phyloP scores from a whole-genome alignment of 2,329 filamentous ascomycete genomes.

The Dissoconium aciculare region DNA sequence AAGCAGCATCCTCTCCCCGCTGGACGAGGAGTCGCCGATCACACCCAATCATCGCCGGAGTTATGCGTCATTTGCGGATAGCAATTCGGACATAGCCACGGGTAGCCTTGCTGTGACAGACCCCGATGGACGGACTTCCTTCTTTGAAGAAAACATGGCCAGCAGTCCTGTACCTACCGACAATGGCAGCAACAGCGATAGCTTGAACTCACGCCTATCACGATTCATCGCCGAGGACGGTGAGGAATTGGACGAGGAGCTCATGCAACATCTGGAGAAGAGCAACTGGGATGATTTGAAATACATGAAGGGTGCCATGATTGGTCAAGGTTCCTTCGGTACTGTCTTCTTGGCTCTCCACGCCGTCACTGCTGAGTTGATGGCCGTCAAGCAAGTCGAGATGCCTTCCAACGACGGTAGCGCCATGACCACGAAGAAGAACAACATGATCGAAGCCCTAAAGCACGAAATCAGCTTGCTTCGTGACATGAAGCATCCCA shows the following conservation, averaged over 20 bases:
- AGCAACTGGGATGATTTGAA: constrained; percentile 95
- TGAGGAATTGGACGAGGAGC: constrained; percentile 77
- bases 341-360: constrained; percentile 91
- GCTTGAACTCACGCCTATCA: constrained; percentile 66
- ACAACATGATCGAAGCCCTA: constrained; percentile 92
- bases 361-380: constrained; percentile 87
- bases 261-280: constrained; percentile 77
- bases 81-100: constrained; percentile 46
- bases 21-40: constrained; percentile 76
- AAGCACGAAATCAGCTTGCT: constrained; percentile 93
- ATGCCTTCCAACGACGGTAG: constrained; percentile 64
- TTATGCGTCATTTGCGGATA: constrained; percentile 78
- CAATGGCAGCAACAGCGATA: constrained; percentile 37
- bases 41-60: constrained; percentile 90
- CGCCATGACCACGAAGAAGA: constrained; percentile 78
- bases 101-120: constrained; percentile 64
- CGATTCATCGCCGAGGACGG: constrained; percentile 79
- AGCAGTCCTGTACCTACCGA: constrained; percentile 46
- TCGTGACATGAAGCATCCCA: constrained; percentile 83
- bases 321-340: constrained; percentile 92
- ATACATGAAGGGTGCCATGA: constrained; percentile 98
- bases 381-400: constrained; percentile 97
- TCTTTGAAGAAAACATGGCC: constrained; percentile 60
- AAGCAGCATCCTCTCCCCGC: constrained; percentile 73
- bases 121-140: constrained; percentile 62